Percentiles rank a stretch among this genome's conserved stretches.
phyloP scores from a whole-genome alignment of 2,329 filamentous ascomycete genomes.

The Colletotrichum sp. region DNA sequence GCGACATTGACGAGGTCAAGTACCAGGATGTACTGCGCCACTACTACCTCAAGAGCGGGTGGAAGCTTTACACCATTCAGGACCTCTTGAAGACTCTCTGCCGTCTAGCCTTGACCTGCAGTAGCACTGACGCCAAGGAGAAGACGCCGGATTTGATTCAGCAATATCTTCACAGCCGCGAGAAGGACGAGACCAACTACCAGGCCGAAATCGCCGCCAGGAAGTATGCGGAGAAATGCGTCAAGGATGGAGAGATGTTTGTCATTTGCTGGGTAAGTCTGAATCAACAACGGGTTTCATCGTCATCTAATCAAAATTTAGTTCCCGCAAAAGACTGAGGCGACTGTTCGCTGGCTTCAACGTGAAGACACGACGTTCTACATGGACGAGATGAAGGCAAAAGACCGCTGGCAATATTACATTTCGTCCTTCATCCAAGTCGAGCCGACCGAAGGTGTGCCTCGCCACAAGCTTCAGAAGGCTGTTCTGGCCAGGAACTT shows the following conservation, averaged over 20 bases:
- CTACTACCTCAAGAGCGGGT: slow-evolving; percentile 89
- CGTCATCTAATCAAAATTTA: slow-evolving; percentile 40
- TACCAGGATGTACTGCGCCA: slow-evolving; percentile 91
- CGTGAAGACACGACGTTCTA: slow-evolving; percentile 80
- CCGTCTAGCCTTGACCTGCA: slow-evolving; percentile 82
- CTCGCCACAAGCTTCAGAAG: slow-evolving; percentile 68
- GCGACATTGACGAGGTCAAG: slow-evolving; percentile 80
- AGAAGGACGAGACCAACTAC: slow-evolving; percentile 85
- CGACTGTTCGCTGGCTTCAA: slow-evolving; percentile 74
- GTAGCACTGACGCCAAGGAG: slow-evolving; percentile 86
- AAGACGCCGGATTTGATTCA: slow-evolving; percentile 91
- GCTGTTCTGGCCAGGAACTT: slow-evolving; percentile 76
- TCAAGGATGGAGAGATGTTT: slow-evolving; percentile 93
- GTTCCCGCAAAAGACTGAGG: slow-evolving; percentile 72
- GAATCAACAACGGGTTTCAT: background rate
- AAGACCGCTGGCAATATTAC: slow-evolving; percentile 92
- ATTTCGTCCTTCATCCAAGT: slow-evolving; percentile 89
- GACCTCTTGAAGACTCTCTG: slow-evolving; percentile 84
- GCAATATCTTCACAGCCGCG: slow-evolving; percentile 82
- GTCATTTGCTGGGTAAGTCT: slow-evolving; percentile 83
- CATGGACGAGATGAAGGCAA: slow-evolving; percentile 84
- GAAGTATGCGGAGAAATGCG: slow-evolving; percentile 89
- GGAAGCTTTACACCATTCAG: slow-evolving; percentile 92
- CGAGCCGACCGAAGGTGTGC: slow-evolving; percentile 84
- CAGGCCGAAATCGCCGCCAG: slow-evolving; percentile 89